Base-by-base conservation (phyloP, 2,329 filamentous ascomycete species). In the Aspergillus tamarii region DNA sequence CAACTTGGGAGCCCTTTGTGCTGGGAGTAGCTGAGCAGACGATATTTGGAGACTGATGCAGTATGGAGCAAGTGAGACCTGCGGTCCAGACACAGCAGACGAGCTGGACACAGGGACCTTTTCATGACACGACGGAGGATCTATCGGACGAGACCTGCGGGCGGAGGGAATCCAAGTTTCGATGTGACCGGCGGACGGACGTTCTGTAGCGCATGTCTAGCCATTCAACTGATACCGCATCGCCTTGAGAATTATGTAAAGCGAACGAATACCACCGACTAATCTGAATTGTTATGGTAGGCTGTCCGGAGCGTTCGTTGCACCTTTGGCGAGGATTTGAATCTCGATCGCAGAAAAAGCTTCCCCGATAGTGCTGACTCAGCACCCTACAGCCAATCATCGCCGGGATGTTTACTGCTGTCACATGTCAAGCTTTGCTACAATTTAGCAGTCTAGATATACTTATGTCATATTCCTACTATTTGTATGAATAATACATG, bases 91-190 rank as follows among this genome's bases (percentile, higher is more conserved):
- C 70, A 71, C 67, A 72, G 71, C 69, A 74, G 72, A 72, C 72
- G 74, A 70, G 74, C 71, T 73, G 73, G 66, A 68, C 72, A 67
- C 64, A 78, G 72, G 72, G 74, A 79, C 73, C 71, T 73, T 75
- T 74, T 77, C 79, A 81, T 81, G 79, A 78, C 78, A 78, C 76
- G 74, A 72, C 66, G 61, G 67, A 65, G 67, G 69, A 67, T 62
- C 58, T 68, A 66, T 63, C 64, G 57, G 65, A 69, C 62, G 71
- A 67, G 68, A 67, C 58, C 65, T 67, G 69, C 66, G 62, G 65
- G 63, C 67, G 68, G 69, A 71, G 67, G 64, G 64, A 67, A 72
- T 73, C 68, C 70, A 71, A 68, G 72, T 67, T 66, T 74, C 72
- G 71, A 69, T 67, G 66, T 65, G 60, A 56, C 64, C 64, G 64